A percentile compares a stretch with the other conserved stretches of the same genome.
These are phyloP conservation scores for Citrus sp. DNA, from an alignment of 345 rosid species.

Conservation along the genomic window DNA sequence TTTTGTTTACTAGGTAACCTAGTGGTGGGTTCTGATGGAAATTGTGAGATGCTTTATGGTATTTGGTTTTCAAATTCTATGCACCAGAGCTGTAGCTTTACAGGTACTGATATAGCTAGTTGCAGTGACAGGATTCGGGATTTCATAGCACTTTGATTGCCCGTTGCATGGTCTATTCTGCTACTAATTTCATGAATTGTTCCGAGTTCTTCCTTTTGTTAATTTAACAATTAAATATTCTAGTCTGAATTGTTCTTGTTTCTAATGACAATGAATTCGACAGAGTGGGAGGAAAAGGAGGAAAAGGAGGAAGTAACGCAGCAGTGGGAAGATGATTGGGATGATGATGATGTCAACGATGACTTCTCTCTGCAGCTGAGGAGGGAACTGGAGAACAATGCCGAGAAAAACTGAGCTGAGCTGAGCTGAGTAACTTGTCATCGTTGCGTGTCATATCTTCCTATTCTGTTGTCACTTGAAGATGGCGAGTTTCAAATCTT, in stretches of 20 bases:
- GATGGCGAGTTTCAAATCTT: not conserved
- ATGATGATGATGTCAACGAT: slow-evolving; percentile 87
- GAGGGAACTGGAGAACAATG: slow-evolving; percentile 66
- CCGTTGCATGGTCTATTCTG: not conserved
- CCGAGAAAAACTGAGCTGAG: slow-evolving; percentile 42
- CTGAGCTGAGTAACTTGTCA: not conserved
- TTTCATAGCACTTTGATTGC: not conserved
- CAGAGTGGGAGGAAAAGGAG: slow-evolving; percentile 79
- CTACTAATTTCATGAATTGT: not conserved
- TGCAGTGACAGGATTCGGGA: not conserved
- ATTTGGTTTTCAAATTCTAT: not conserved
- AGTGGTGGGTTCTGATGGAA: not conserved
- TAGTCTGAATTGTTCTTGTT: not conserved
- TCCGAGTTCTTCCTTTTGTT: not conserved
- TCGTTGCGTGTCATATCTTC: not conserved
- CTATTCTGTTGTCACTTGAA: not conserved
- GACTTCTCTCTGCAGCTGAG: slow-evolving; percentile 88
- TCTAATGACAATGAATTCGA: not conserved
- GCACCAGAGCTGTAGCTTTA: not conserved
- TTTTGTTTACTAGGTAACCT: not conserved
- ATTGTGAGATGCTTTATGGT: not conserved
- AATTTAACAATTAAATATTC: not conserved
- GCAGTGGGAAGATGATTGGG: slow-evolving; percentile 99
- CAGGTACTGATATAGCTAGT: not conserved
- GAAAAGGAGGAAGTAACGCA: slow-evolving; percentile 72